Evolutionary conservation across 805 yeast genomes (phyloP).

Genomic region (Candida adriatica): DNA sequence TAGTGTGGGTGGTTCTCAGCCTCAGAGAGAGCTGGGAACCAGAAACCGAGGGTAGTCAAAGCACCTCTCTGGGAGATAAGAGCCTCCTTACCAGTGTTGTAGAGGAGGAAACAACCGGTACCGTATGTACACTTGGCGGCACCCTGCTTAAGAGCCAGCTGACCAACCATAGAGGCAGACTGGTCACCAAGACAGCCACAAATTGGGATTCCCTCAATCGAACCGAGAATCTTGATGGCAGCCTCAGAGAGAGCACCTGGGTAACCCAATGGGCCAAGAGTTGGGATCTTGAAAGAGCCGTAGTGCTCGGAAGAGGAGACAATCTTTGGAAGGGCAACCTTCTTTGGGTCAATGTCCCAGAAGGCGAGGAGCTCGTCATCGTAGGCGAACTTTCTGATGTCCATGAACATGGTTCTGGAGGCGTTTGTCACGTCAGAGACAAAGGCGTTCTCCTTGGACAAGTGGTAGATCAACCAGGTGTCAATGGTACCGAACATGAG

Average conservation of each 20-base stretch:
- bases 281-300: conserved; percentile 65
- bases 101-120: conserved; percentile 87
- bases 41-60: conserved; percentile 82
- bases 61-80: conserved; percentile 74
- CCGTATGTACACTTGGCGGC: conserved; percentile 95
- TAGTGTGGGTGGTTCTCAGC: conserved; percentile 57
- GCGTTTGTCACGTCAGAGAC: conserved; percentile 91
- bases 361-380: conserved; percentile 69
- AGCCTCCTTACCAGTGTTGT: conserved; percentile 75
- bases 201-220: conserved; percentile 61
- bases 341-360: conserved; percentile 70
- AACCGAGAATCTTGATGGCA: conserved; percentile 41
- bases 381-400: conserved; percentile 66
- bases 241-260: conserved; percentile 43
- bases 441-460: conserved; percentile 62
- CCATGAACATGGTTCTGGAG: conserved; percentile 84
- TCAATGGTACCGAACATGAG: conserved; percentile 92
- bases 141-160: conserved; percentile 75
- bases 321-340: conserved; percentile 66
- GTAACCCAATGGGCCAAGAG: conserved; percentile 43
- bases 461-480: conserved; percentile 84
- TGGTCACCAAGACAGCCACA: conserved; percentile 94
- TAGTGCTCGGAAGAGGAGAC: conserved; percentile 72
- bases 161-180: conserved; percentile 89
- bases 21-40: conserved; percentile 63